Evolutionary conservation across 192 early-diverging fungal genomes (phyloP), one percentile per base, ranked within the genome.

Genomic region (Dissophora globulifera): DNA sequence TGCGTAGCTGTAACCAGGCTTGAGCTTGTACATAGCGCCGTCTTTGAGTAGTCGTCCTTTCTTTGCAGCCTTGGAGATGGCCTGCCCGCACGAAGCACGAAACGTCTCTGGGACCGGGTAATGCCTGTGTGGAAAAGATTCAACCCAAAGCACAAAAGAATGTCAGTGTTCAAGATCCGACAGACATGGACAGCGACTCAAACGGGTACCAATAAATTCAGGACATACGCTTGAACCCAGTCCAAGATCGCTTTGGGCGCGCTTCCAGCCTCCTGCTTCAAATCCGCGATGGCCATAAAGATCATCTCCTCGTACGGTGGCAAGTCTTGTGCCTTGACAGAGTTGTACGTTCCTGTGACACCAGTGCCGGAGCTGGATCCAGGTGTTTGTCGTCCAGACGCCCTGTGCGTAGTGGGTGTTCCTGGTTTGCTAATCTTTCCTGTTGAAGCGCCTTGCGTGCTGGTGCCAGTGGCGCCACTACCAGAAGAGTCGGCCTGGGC

Each of bases 241-340:
- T 84, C 83, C 33, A 79, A 69, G 22, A 84, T 81, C 3, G 61
- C 57, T 20, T 78, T 82, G 11, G 83, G 83, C 12, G 78, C 70
- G 29, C 78, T 82, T 4, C 83, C 83, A 13, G 38, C 55, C 1
- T 79, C 78, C 47, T 81, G 61, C 20, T 55, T 67, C n/a, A 84
- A 61, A 13, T 78, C 65, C 1, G 58, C 61, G 19, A 82, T 64
- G 12, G 83, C 83, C 67, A 69, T 79, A n/a, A 78, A 81, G 25
- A 84, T 84, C 83, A 84, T 84, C 46, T 84, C 83, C 43, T 84
- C 83, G 30, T 84, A 84, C 12, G 80, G 79, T 12, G 83, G 83
- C 38, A 84, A 32, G 38, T 82, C 80, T 30, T 60, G 63, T 13
- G 57, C 62, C 30, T 76, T 76, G 22, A 56, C 50, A 12, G 62